Conservation (phyloP, 2,329 filamentous ascomycete species). For the Kalaharituber pfeilii region DNA sequence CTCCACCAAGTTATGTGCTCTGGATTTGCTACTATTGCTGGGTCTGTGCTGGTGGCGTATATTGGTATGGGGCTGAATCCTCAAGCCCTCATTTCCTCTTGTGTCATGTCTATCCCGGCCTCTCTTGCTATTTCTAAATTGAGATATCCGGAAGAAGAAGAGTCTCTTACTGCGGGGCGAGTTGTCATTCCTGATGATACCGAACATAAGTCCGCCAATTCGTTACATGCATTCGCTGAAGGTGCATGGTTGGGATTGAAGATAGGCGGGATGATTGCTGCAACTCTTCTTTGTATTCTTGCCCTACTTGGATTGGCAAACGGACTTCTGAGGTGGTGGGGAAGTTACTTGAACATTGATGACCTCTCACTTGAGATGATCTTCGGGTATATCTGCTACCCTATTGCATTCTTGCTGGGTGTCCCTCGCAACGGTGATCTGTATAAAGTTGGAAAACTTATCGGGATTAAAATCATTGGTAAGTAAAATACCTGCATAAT, state of each 20-base stretch:
- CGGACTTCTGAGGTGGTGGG: conserved; percentile 69
- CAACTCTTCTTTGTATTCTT: conserved; percentile 68
- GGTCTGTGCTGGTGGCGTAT: conserved; percentile 71
- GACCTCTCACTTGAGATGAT: conserved; percentile 57
- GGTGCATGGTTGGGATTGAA: conserved; percentile 75
- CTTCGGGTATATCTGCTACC: conserved; percentile 60
- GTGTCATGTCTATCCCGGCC: conserved; percentile 89
- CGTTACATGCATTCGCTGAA: conserved; percentile 68
- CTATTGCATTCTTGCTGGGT: conserved; percentile 63
- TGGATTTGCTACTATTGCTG: conserved; percentile 70
- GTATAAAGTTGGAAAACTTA: conserved; percentile 56
- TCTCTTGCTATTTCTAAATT: conserved; percentile 80
- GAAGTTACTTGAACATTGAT: conserved; percentile 56
- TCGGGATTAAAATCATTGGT: conserved; percentile 69
- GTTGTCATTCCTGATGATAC: conserved; percentile 58
- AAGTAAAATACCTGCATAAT: too few species aligned
- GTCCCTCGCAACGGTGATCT: conserved; percentile 48
- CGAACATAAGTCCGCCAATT: conserved; percentile 59
- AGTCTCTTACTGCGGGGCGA: conserved; percentile 64
- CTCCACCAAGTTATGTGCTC: conserved; percentile 86
- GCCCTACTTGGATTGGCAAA: conserved; percentile 58
- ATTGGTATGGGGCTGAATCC: conserved; percentile 68
- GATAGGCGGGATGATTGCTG: conserved; percentile 67
- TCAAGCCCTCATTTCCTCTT: conserved; percentile 73
- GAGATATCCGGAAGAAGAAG: conserved; percentile 73